phyloP scores from a whole-genome alignment of 495 filamentous ascomycete species.

The Beverwykella pulmonaria region DNA sequence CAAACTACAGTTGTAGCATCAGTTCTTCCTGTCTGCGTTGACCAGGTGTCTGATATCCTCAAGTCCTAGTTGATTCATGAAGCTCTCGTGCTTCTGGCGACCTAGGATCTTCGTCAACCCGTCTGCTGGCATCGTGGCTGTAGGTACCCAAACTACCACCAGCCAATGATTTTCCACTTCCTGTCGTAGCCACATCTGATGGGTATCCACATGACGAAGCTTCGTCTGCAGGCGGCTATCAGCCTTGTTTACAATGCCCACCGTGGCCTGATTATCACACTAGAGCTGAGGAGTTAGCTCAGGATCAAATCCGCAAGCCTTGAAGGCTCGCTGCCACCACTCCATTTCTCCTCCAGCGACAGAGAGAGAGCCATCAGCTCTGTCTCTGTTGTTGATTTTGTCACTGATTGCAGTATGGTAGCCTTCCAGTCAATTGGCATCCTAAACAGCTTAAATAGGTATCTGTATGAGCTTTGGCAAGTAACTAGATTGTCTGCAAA shows the following conservation, averaged over 20 bases:
- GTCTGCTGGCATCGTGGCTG: no score
- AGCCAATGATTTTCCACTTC: conserved; percentile 5
- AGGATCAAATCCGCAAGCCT: conserved; percentile 2
- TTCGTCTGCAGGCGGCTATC: conserved; percentile 4
- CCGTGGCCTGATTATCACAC: conserved; percentile 27
- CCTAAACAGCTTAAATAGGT: conserved; percentile 38
- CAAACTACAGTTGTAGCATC: no score
- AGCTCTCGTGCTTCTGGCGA: no score
- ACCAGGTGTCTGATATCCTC: no score
- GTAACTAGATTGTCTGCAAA: conserved; percentile 18
- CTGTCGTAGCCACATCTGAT: conserved; percentile 26
- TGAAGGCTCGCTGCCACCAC: conserved; percentile 21
- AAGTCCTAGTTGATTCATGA: no score
- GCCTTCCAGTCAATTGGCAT: conserved; percentile 38
- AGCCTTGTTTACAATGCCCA: conserved; percentile 11
- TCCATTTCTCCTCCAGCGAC: conserved; percentile 27
- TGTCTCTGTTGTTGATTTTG: conserved; percentile 43
- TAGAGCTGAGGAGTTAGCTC: neutral
- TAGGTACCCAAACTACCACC: no score
- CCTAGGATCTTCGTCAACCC: no score
- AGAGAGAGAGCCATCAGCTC: conserved; percentile 34
- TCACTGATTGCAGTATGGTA: conserved; percentile 38
- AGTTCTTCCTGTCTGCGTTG: no score
- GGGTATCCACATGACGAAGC: conserved; percentile 27
- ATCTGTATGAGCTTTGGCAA: conserved; percentile 28